Evolutionary conservation across 1,284 basidiomycete genomes (phyloP).

Genomic region (Moniliophthora roreri): DNA sequence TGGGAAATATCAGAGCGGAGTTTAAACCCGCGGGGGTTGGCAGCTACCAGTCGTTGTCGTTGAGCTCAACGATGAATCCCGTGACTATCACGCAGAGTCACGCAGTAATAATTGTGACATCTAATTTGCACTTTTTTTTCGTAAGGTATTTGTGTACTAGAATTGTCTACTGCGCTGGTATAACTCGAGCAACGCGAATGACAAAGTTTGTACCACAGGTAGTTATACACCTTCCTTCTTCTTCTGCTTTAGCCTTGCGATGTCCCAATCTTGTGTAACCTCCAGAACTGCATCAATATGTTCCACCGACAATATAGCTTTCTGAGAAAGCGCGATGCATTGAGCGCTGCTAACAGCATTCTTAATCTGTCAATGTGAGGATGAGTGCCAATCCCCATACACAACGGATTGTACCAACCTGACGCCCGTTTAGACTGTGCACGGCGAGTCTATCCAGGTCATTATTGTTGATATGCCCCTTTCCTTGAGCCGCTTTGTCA

Average conservation of each 20-base stretch:
- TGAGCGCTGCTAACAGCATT: slow-evolving; percentile 21
- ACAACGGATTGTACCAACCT: slow-evolving; percentile 9
- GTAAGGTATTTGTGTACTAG: too few relatives aligned
- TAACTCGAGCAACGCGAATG: too few relatives aligned
- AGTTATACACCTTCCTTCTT: too few relatives aligned
- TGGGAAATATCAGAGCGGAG: too few relatives aligned
- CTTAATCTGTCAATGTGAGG: slow-evolving; percentile 15
- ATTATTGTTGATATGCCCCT: background rate
- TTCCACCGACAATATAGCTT: slow-evolving; percentile 11
- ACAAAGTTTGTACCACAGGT: too few relatives aligned
- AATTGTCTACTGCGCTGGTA: too few relatives aligned
- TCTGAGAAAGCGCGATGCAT: slow-evolving; percentile 14
- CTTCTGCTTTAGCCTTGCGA: background rate
- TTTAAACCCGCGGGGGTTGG: too few relatives aligned
- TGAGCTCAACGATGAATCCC: too few relatives aligned
- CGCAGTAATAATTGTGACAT: too few relatives aligned
- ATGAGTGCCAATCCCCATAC: background rate
- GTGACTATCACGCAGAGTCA: too few relatives aligned
- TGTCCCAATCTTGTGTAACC: slow-evolving; percentile 16
- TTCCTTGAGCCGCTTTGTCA: slow-evolving; percentile 7
- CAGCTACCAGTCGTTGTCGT: too few relatives aligned
- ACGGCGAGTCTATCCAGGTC: slow-evolving; percentile 17
- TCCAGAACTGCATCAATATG: slow-evolving; percentile 20
- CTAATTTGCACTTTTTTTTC: too few relatives aligned
- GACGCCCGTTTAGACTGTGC: slow-evolving; percentile 17